Evolutionary conservation across 2,329 filamentous ascomycete genomes (phyloP).

Genomic region (Trichoderma arundinaceum): DNA sequence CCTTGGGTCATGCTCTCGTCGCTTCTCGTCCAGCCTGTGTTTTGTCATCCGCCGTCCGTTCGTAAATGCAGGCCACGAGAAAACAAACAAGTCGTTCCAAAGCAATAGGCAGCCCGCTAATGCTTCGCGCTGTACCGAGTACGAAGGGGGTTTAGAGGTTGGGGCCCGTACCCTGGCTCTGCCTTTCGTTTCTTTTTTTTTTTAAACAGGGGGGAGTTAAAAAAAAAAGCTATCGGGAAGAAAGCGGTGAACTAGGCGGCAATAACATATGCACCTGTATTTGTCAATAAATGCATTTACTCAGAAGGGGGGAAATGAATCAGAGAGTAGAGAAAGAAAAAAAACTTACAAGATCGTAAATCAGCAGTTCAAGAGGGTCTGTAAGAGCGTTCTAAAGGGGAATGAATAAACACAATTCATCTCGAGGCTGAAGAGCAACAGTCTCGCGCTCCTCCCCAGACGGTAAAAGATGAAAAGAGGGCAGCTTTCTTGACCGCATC

Average conservation of each 20-base stretch:
- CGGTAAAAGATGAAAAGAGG: not conserved
- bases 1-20: slow-evolving; percentile 25
- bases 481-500: slow-evolving; percentile 30
- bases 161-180: not conserved
- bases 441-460: not conserved
- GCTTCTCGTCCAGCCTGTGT: not conserved
- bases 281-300: not conserved
- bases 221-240: slow-evolving; percentile 13
- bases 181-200: not conserved
- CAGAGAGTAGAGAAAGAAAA: not conserved
- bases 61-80: not conserved
- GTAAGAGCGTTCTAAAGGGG: too few relatives aligned
- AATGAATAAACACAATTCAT: too few relatives aligned
- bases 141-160: not conserved
- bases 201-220: slow-evolving; percentile 1
- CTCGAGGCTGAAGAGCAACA: too few relatives aligned
- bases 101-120: not conserved
- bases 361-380: too few relatives aligned
- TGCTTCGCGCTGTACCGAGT: not conserved
- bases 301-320: not conserved
- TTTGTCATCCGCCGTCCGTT: not conserved
- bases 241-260: slow-evolving; percentile 23
- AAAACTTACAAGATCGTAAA: too few relatives aligned
- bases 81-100: not conserved
- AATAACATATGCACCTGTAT: slow-evolving; percentile 8